Evolutionary conservation across 306 rosid genomes (phyloP).

Genomic region (Citrullus colocynthis): DNA sequence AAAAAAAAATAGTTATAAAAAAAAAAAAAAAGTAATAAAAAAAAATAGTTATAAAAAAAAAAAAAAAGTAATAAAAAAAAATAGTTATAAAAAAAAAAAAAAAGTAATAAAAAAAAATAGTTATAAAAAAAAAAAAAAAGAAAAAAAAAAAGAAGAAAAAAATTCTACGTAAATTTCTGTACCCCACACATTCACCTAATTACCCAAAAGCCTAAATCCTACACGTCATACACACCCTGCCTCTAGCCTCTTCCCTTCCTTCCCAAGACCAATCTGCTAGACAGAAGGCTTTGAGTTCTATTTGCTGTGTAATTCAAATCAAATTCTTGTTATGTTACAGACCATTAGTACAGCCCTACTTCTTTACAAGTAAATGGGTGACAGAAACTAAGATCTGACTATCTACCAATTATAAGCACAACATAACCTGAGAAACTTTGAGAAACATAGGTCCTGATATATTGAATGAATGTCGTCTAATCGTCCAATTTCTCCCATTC

Average conservation of each 20-base stretch:
- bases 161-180: constrained; percentile 53
- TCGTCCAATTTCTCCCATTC: constrained; percentile 69
- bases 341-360: constrained; percentile 41
- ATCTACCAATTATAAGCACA: constrained; percentile 20
- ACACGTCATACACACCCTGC: constrained; percentile 27
- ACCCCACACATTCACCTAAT: constrained; percentile 48
- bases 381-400: constrained; percentile 62
- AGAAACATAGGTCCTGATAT: constrained; percentile 24
- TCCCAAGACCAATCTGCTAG: constrained; percentile 63
- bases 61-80: too few relatives aligned
- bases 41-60: too few relatives aligned
- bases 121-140: neutral
- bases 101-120: too few relatives aligned
- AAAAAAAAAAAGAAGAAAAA: constrained; percentile 25
- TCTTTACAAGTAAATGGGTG: constrained; percentile 84
- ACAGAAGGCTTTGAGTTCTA: constrained; percentile 64
- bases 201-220: constrained; percentile 28
- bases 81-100: constrained; percentile 6
- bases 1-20: too few relatives aligned
- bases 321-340: constrained; percentile 16
- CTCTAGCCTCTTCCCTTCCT: constrained; percentile 15
- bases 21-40: constrained; percentile 7
- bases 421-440: constrained; percentile 27
- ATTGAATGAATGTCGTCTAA: constrained; percentile 25
- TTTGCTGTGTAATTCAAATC: constrained; percentile 27